Evolutionary conservation across 140 eudicot species (phyloP), one percentile per base, ranked within the genome.

Genomic region (Cichorium intybus): DNA sequence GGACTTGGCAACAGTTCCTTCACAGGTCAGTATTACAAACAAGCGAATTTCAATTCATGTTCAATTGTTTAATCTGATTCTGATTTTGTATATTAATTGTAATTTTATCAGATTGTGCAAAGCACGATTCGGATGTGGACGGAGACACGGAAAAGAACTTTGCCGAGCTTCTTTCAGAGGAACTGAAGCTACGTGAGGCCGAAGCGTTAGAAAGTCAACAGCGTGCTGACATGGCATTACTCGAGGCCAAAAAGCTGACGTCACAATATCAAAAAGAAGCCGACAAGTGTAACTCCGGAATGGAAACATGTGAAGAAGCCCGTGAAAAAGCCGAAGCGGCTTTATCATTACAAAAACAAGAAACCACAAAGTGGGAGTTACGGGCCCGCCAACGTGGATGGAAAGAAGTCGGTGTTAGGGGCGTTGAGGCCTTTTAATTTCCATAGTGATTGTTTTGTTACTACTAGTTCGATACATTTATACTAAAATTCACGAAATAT

Each of bases 221-320:
- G 76, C 96, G 86, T 73, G 95, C 99, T 43, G 95, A 92, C 76
- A 85, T 83, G 93, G 88, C 95, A 21, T 77, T 92, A 28, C 93
- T 92, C 12, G 98, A 92, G 77, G 95, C 97, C 21, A 89, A 89
- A 59, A 89, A 92, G 79, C 65, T 92, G 77, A 83, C 99, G 11
- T 92, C 99, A 27, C 96, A 88, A 27, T 92, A 92, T 74, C 96
- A 88, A 70, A 92, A 92, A 50, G 99, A 92, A 79, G 99, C 99
- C 56, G 99, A 92, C 72, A 92, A 92, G 69, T 92, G 99, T 69
- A 92, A 92, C 66, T 92, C 99, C 4, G 99, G 99, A 50, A 92
- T 92, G 99, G 96, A 88, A 70, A 92, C 96, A 2, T 92, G 99
- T 55, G 99, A 92, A 78, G 96, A 85, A 77, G 99, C 99, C 48